phyloP scores from a whole-genome alignment of 345 rosid species.

The Eucalyptus sideroxylon region DNA sequence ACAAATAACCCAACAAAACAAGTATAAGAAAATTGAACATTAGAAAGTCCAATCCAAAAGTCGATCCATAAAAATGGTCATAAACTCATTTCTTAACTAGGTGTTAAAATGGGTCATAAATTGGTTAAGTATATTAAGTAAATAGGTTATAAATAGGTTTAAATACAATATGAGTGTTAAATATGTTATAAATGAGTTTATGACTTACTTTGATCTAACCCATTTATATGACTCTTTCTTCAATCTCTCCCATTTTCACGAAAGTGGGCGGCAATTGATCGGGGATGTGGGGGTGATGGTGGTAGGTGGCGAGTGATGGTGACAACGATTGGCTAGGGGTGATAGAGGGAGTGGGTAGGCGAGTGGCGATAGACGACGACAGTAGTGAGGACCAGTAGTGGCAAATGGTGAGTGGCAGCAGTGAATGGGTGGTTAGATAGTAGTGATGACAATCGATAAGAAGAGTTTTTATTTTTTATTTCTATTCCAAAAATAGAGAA shows the following conservation, averaged over 20 bases:
- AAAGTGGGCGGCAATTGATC: accelerated
- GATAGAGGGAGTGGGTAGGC: accelerated
- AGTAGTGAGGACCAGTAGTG: accelerated
- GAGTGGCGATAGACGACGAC: accelerated
- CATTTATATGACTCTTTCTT: neutral
- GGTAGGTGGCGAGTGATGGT: accelerated
- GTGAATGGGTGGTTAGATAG: accelerated
- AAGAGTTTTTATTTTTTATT: no score
- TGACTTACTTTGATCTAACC: no score
- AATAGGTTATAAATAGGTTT: no score
- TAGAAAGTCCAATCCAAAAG: neutral
- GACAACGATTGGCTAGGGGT: accelerated
- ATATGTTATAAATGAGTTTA: neutral
- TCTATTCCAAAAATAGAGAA: accelerated
- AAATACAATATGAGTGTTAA: neutral
- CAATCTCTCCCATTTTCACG: accelerated
- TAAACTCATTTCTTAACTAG: neutral
- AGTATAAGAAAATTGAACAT: neutral
- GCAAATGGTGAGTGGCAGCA: accelerated
- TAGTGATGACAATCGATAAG: accelerated
- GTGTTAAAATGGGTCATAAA: no score
- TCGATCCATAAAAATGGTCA: neutral
- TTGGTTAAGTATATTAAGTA: no score
- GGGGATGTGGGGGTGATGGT: no score
- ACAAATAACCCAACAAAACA: neutral